A percentile compares a stretch with the other conserved stretches of the same genome.
Conservation (phyloP, 1,139 yeast genomes). For the Sugiyamaella sp. region DNA sequence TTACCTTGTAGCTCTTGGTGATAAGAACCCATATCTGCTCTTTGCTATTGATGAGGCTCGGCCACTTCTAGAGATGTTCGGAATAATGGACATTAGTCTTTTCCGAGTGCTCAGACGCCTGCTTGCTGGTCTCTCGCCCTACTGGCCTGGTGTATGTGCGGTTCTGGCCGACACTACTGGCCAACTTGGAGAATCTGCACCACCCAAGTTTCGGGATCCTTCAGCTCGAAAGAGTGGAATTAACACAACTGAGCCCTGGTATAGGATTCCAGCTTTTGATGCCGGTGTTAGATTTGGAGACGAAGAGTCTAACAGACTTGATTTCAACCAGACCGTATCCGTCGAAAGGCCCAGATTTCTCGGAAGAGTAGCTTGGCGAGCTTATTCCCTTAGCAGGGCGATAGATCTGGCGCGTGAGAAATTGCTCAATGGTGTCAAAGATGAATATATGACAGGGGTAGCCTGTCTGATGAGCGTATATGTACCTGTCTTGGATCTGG, state of each 20-base stretch:
- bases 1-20: background rate
- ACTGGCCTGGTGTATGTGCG: background rate
- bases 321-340: background rate
- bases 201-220: background rate
- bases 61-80: background rate
- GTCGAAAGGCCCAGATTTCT: background rate
- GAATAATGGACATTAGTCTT: background rate
- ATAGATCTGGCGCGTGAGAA: background rate
- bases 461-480: background rate
- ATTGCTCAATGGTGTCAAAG: no score
- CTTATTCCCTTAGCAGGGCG: background rate
- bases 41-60: background rate
- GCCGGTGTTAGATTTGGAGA: background rate
- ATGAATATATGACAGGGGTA: no score
- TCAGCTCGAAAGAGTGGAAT: background rate
- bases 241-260: background rate
- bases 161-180: background rate
- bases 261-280: background rate
- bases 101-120: background rate
- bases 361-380: background rate
- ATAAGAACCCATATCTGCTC: background rate
- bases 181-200: background rate
- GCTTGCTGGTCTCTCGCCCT: background rate
- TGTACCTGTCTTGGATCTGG: background rate
- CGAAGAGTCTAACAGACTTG: background rate